Conservation (phyloP, 257 asterid genomes). For the Handroanthus guayacan region DNA sequence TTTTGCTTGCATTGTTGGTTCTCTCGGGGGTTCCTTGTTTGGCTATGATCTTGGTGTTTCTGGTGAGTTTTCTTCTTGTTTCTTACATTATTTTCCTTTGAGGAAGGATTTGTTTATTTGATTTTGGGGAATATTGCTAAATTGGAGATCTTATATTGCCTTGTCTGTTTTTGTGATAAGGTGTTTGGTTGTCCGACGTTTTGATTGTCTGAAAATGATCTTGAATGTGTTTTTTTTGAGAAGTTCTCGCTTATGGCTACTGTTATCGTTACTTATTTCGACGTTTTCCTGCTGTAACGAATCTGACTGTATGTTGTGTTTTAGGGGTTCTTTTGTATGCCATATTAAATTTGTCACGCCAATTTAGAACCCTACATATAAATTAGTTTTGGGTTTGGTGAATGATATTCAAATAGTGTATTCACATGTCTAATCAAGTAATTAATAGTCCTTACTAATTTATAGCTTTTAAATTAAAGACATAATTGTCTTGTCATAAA, state of each 20-base stretch:
- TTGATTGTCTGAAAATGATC: background rate
- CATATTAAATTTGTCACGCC: too few species aligned
- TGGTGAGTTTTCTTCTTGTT: conserved; percentile 46
- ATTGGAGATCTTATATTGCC: background rate
- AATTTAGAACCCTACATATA: too few species aligned
- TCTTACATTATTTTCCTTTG: background rate
- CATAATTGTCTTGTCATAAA: too few species aligned
- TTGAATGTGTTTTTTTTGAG: background rate
- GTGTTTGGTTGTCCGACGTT: background rate
- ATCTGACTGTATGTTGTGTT: background rate
- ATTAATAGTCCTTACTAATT: too few species aligned
- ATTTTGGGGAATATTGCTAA: background rate
- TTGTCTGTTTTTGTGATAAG: background rate
- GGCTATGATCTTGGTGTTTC: conserved; percentile 97
- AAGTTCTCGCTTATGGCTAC: background rate
- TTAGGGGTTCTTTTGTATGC: too few species aligned
- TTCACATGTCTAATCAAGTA: too few species aligned
- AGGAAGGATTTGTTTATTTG: background rate
- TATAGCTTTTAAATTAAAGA: too few species aligned
- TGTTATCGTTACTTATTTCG: background rate
- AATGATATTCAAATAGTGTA: too few species aligned
- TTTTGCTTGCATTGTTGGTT: conserved; percentile 80
- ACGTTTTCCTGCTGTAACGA: background rate
- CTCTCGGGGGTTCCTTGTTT: conserved; percentile 85
- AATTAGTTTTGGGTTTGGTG: too few species aligned